These are phyloP conservation scores for Hypoxylon lienhwacheense DNA, from an alignment of 495 filamentous ascomycete species.

Conservation along the genomic window DNA sequence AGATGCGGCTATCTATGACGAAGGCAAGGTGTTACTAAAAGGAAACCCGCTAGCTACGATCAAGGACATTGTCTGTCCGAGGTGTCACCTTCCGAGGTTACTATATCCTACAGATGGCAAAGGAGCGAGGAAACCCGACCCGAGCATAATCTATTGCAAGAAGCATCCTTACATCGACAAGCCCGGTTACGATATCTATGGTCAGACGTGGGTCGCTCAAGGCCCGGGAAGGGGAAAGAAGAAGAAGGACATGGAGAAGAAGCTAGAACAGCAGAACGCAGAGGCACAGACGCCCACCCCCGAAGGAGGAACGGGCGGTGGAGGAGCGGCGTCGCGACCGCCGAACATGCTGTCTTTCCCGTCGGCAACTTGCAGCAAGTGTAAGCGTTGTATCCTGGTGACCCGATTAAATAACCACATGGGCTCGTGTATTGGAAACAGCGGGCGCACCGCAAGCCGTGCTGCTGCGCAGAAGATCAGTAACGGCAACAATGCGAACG, in stretches of 20 bases:
- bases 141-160: constrained; percentile 71
- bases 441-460: constrained; percentile 67
- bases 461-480: constrained; percentile 58
- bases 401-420: constrained; percentile 71
- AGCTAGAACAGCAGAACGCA: constrained; percentile 51
- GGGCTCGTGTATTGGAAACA: constrained; percentile 77
- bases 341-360: constrained; percentile 65
- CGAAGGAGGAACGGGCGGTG: constrained; percentile 44
- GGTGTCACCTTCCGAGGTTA: constrained; percentile 65
- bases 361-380: constrained; percentile 56
- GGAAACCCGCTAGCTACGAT: constrained; percentile 75
- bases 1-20: constrained; percentile 69
- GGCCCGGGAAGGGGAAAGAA: constrained; percentile 60
- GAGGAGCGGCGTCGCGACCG: constrained; percentile 46
- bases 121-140: constrained; percentile 61
- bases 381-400: constrained; percentile 57
- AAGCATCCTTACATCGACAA: constrained; percentile 72
- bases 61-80: constrained; percentile 68
- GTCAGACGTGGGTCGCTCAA: constrained; percentile 65
- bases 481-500: constrained; percentile 52
- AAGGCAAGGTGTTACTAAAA: constrained; percentile 70
- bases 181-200: constrained; percentile 79
- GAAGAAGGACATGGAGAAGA: constrained; percentile 62
- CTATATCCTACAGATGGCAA: constrained; percentile 65
- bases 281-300: constrained; percentile 55